Evolutionary conservation across 768 basidiomycete species (phyloP).

Genomic region (Auricularia heimuer): DNA sequence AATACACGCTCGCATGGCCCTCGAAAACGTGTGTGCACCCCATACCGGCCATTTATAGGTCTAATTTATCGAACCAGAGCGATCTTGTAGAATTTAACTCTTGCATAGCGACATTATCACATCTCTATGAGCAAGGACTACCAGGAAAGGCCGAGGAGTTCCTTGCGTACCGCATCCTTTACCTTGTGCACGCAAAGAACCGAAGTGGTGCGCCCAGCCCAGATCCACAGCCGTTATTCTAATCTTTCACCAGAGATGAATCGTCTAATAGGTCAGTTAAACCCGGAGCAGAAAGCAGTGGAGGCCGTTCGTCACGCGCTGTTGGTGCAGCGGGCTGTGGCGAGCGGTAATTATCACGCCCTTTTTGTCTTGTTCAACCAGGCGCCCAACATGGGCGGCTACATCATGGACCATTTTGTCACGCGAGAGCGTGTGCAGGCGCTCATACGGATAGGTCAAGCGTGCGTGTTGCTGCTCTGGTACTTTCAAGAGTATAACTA

Average conservation of each 20-base stretch:
- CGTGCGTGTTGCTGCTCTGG: conserved; percentile 44
- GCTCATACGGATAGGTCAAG: conserved; percentile 82
- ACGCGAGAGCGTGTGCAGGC: conserved; percentile 82
- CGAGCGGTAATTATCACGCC: conserved; percentile 90
- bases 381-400: conserved; percentile 95
- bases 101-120: conserved; percentile 84
- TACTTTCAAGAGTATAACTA: neutral
- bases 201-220: conserved; percentile 61
- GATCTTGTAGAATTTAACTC: conserved; percentile 99
- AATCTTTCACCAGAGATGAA: conserved; percentile 63
- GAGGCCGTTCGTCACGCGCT: conserved; percentile 81
- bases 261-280: conserved; percentile 95
- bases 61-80: conserved; percentile 38
- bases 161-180: conserved; percentile 92
- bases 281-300: conserved; percentile 77
- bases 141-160: conserved; percentile 93
- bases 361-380: conserved; percentile 76
- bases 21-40: conserved; percentile 62
- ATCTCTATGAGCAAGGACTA: conserved; percentile 88
- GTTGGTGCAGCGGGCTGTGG: conserved; percentile 75
- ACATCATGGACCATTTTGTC: conserved; percentile 99
- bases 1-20: conserved; percentile 93
- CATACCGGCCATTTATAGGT: conserved; percentile 1
- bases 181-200: conserved; percentile 90
- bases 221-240: neutral